Conservation (phyloP, 1,284 basidiomycete genomes). For the Vanrija humicola region DNA sequence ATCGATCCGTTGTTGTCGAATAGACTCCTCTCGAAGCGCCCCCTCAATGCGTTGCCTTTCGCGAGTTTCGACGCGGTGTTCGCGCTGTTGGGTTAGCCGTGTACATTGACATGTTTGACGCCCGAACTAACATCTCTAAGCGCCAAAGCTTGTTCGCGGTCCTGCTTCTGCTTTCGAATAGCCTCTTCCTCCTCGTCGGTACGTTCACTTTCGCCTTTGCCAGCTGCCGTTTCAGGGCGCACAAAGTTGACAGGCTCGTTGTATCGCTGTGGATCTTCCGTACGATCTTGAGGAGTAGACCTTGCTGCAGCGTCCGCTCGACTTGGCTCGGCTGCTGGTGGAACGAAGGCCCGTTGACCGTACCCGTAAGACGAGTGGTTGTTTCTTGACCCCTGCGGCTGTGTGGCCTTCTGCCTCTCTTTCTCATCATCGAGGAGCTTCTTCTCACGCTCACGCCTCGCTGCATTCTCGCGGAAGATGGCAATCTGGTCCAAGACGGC, state of each 20-base stretch:
- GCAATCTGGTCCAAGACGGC: constrained; percentile 93
- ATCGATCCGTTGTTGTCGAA: constrained; percentile 66
- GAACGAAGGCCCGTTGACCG: constrained; percentile 18
- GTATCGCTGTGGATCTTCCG: constrained; percentile 66
- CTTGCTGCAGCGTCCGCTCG: too few species aligned
- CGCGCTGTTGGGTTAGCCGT: constrained; percentile 21
- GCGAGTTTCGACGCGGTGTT: constrained; percentile 69
- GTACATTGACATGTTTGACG: too few species aligned
- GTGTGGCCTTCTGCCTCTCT: constrained; percentile 32
- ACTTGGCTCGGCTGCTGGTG: too few species aligned
- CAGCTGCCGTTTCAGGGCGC: constrained; percentile 57
- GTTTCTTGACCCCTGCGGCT: background rate
- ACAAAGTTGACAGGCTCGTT: constrained; percentile 75
- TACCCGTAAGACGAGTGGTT: constrained; percentile 29
- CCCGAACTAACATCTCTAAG: constrained; percentile 68
- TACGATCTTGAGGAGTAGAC: constrained; percentile 1
- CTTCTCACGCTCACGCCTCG: constrained; percentile 80
- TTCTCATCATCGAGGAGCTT: constrained; percentile 59
- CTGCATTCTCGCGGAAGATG: constrained; percentile 81
- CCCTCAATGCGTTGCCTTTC: constrained; percentile 70
- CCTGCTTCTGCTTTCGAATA: constrained; percentile 66
- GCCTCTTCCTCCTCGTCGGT: constrained; percentile 81
- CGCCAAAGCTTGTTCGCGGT: constrained; percentile 72
- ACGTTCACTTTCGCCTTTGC: constrained; percentile 53
- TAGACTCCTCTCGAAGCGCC: constrained; percentile 67